A percentile compares a stretch with the other conserved stretches of the same genome.
These are phyloP conservation scores for Cladobotryum protrusum DNA, from an alignment of 2,329 filamentous ascomycete species.

Conservation along the genomic window DNA sequence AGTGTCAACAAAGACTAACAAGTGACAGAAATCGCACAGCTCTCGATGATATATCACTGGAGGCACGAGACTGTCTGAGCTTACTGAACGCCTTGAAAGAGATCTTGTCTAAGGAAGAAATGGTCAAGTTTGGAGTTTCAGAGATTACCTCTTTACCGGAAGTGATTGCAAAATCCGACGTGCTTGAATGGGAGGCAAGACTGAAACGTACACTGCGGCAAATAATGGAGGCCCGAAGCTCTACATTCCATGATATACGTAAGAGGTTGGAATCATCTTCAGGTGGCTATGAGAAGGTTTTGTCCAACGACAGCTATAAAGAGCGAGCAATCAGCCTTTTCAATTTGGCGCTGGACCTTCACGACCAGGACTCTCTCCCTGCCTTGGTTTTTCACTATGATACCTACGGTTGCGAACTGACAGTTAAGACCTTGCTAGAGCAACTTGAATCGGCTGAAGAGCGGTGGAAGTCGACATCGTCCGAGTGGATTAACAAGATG, in stretches of 20 bases:
- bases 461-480: conserved; percentile 50
- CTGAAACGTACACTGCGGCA: conserved; percentile 52
- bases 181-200: conserved; percentile 56
- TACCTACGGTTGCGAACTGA: conserved; percentile 55
- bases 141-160: conserved; percentile 32
- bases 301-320: neutral
- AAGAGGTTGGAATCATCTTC: conserved; percentile 33
- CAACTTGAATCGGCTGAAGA: conserved; percentile 37
- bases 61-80: conserved; percentile 9
- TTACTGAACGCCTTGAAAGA: conserved; percentile 3
- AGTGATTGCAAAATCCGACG: conserved; percentile 57
- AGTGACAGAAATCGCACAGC: conserved; percentile 3
- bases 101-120: neutral
- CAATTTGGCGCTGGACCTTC: conserved; percentile 53
- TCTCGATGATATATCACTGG: conserved; percentile 6
- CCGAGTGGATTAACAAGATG: conserved; percentile 30
- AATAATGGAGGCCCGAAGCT: conserved; percentile 52
- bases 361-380: conserved; percentile 59
- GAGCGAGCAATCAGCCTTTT: conserved; percentile 24
- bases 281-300: accelerated
- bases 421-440: conserved; percentile 44
- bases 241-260: conserved; percentile 38
- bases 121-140: neutral
- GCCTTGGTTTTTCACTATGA: conserved; percentile 76
- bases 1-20: neutral